Evolutionary conservation across 176 grass and related monocot genomes (phyloP).

Genomic region (Musa schizocarpa): DNA sequence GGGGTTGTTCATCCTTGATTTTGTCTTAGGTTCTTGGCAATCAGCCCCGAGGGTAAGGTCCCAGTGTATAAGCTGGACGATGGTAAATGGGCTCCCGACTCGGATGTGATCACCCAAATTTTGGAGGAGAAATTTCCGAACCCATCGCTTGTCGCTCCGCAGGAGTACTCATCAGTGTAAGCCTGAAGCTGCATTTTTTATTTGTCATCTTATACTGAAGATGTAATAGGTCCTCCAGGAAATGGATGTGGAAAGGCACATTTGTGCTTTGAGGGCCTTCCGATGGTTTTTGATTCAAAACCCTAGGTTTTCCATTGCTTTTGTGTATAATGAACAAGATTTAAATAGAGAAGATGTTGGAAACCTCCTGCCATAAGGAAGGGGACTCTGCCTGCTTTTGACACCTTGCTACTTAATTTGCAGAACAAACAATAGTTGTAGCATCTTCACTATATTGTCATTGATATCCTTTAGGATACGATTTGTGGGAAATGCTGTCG

Average conservation of each 20-base stretch:
- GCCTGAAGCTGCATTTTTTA: neutral
- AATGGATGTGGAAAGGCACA: neutral
- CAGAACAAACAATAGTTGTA: too few relatives aligned
- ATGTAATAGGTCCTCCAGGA: neutral
- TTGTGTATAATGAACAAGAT: too few relatives aligned
- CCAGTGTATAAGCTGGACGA: conserved; percentile 10
- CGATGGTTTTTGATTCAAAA: neutral
- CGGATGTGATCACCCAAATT: conserved; percentile 19
- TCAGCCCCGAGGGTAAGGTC: conserved; percentile 26
- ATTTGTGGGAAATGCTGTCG: too few relatives aligned
- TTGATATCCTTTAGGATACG: too few relatives aligned
- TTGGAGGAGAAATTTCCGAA: conserved; percentile 25
- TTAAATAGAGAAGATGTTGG: neutral
- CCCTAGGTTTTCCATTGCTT: neutral
- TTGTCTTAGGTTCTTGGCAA: conserved; percentile 20
- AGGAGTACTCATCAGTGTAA: conserved; percentile 19
- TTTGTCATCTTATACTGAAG: neutral
- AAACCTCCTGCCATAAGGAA: neutral
- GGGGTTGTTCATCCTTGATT: neutral
- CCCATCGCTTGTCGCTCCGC: conserved; percentile 14
- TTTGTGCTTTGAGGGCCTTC: neutral
- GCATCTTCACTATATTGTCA: too few relatives aligned
- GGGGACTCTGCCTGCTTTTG: neutral
- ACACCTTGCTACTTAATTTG: too few relatives aligned
- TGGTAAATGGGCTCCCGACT: conserved; percentile 16